phyloP scores from a whole-genome alignment of 441 rosid genomes.

The Erysimum pusillum region DNA sequence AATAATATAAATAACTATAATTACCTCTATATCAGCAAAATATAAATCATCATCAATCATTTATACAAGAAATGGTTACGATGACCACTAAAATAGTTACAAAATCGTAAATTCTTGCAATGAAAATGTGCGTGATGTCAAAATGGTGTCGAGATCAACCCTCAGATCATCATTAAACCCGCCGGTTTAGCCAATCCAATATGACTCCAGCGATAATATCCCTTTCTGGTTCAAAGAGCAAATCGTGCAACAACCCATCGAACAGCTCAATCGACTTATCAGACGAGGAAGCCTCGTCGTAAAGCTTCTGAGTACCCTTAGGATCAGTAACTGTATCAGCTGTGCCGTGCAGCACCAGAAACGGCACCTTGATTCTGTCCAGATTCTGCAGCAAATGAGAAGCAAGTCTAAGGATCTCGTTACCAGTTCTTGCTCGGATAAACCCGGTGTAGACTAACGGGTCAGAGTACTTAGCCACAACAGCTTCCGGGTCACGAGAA shows the following conservation, averaged over 20 bases:
- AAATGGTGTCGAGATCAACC: constrained; percentile 4
- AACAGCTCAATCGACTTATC: constrained; percentile 77
- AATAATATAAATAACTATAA: not conserved
- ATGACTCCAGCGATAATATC: constrained; percentile 61
- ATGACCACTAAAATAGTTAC: constrained; percentile 1
- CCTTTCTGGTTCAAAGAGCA: constrained; percentile 84
- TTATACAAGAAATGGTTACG: constrained; percentile 9
- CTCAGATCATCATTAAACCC: constrained; percentile 40
- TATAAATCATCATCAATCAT: not conserved
- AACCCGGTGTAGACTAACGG: constrained; percentile 84
- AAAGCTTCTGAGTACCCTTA: constrained; percentile 67
- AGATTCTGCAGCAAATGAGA: constrained; percentile 71
- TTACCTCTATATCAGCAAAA: not conserved
- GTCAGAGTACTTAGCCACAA: constrained; percentile 82
- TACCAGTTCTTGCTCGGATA: constrained; percentile 77
- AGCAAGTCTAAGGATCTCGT: constrained; percentile 78
- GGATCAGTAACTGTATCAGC: constrained; percentile 87
- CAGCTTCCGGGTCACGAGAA: constrained; percentile 83
- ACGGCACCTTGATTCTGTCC: constrained; percentile 62
- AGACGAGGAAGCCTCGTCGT: constrained; percentile 69
- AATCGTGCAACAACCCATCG: constrained; percentile 80
- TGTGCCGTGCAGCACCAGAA: constrained; percentile 82
- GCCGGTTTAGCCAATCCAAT: constrained; percentile 67
- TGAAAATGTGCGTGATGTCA: not conserved
- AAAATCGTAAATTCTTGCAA: constrained; percentile 6